Percentiles rank a stretch among this genome's conserved stretches.
These are phyloP conservation scores for Pulveroboletus ridleyi DNA, from an alignment of 1,284 basidiomycete species.

Conservation along the genomic window DNA sequence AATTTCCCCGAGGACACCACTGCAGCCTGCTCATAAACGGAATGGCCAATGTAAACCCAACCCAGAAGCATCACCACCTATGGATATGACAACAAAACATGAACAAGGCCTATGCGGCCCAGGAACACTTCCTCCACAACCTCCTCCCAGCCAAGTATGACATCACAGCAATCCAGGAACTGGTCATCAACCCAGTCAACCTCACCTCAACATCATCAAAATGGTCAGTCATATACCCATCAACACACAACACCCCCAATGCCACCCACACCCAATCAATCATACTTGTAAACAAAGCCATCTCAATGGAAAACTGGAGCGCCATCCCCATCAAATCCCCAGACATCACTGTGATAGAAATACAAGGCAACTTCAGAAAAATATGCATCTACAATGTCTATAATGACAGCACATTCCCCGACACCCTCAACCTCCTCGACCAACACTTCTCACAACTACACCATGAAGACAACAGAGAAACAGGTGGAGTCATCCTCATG, in stretches of 20 bases:
- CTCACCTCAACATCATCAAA: neutral
- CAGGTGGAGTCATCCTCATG: neutral
- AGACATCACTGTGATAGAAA: neutral
- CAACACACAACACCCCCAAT: neutral
- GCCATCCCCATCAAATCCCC: neutral
- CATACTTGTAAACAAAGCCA: neutral
- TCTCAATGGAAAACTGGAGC: neutral
- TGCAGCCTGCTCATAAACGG: no score
- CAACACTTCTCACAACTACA: neutral
- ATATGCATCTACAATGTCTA: neutral
- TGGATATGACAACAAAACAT: constrained; percentile 1
- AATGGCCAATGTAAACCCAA: no score
- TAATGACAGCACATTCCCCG: neutral
- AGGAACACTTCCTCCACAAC: neutral
- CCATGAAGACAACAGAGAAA: neutral
- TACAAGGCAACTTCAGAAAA: neutral
- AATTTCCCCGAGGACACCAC: no score
- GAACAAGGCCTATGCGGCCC: neutral
- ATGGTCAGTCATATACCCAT: neutral
- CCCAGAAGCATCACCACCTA: neutral
- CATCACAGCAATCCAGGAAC: neutral
- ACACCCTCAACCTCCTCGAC: neutral
- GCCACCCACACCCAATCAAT: neutral
- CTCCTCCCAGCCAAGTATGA: neutral
- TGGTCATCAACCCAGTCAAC: neutral